Evolutionary conservation across 345 rosid species (phyloP), one percentile per base, ranked within the genome.

Genomic region (Hibiscus mutabilis): DNA sequence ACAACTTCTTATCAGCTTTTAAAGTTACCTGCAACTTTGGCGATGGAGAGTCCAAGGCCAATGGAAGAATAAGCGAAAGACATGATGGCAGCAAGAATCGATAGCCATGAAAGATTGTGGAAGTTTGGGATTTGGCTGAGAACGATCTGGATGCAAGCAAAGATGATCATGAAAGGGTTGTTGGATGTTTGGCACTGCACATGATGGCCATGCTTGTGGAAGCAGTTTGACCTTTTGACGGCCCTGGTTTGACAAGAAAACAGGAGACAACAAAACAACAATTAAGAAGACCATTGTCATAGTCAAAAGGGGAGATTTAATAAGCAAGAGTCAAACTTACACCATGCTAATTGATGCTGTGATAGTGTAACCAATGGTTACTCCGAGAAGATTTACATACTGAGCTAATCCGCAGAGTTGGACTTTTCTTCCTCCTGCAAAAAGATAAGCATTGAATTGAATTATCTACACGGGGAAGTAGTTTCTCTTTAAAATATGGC

Each of bases 341-440:
- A 89, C 96, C 90, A 93, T 88, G 78, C 98, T 93, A 25, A 91
- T 88, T 7, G 98, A 89, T 8, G 94, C 89, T 33, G 98, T 91
- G 75, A 93, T 93, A n/a, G 96, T 93, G 79, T 91, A 93, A 42
- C 98, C 96, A 47, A 89, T 70, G 2, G 94, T 83, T 62, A 83
- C 63, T 46, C 94, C 98, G 14, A 88, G 35, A 14, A 93, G 83
- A 80, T 89, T 89, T 19, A 69, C 82, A 72, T 87, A 93, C 74
- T 93, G 98, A 70, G 94, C 96, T 76, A 86, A 68, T n/a, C 96
- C 97, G 62, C 97, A 91, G 0, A 88, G 76, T 77, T 70, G 82
- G 60, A 85, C 87, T 75, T 81, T 84, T 67, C 85, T 70, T 6
- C 91, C 90, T 14, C 96, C 96, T 88, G 57, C 19, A 14, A 27